Conservation (phyloP, 495 filamentous ascomycete species). For the Echria macrotheca region DNA sequence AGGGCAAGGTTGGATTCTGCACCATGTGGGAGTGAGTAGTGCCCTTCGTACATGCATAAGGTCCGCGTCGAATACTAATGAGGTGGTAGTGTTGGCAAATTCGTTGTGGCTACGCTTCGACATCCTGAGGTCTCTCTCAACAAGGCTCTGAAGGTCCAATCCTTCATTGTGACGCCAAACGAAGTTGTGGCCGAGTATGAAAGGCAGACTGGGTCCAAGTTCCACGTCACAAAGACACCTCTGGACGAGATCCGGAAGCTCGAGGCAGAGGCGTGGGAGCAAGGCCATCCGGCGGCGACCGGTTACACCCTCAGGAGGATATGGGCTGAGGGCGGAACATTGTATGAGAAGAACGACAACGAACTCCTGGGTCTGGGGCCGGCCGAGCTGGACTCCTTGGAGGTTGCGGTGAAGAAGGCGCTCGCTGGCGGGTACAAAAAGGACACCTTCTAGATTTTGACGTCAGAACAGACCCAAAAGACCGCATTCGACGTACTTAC, state of each 20-base stretch:
- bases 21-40: constrained; percentile 59
- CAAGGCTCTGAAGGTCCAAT: constrained; percentile 61
- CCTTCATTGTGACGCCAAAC: constrained; percentile 59
- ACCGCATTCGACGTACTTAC: no score
- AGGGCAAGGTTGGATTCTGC: constrained; percentile 56
- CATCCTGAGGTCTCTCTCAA: constrained; percentile 48
- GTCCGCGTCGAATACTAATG: constrained; percentile 1
- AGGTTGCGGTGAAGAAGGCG: constrained; percentile 37
- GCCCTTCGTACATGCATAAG: background rate
- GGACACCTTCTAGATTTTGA: constrained; percentile 28
- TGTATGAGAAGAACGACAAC: constrained; percentile 65
- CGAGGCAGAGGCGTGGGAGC: constrained; percentile 53
- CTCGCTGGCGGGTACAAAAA: constrained; percentile 30
- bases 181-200: constrained; percentile 61
- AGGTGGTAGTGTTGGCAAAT: constrained; percentile 53
- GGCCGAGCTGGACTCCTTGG: constrained; percentile 44
- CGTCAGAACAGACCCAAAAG: background rate
- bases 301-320: constrained; percentile 57
- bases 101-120: constrained; percentile 54
- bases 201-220: constrained; percentile 54
- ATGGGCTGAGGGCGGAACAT: constrained; percentile 65
- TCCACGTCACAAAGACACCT: constrained; percentile 49
- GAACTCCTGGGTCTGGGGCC: constrained; percentile 44
- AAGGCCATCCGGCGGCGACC: constrained; percentile 48
- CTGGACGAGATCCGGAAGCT: constrained; percentile 45